Evolutionary conservation across 1,284 basidiomycete genomes (phyloP).

Genomic region (Phellopilus nigrolimitatus): DNA sequence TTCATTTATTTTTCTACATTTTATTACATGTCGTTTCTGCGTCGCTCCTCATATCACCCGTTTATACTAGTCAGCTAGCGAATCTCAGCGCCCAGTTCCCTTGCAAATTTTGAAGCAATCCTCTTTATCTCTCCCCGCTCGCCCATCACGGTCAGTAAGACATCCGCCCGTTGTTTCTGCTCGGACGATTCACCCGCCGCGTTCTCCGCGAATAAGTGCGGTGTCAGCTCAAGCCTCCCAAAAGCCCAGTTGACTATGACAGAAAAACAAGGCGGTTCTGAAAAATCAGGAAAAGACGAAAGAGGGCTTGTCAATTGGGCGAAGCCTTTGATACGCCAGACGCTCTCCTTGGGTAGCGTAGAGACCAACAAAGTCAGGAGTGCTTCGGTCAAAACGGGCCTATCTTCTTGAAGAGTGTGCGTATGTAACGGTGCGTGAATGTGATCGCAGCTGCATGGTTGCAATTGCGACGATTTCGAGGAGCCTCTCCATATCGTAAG

Average conservation of each 20-base stretch:
- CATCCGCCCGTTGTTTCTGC: slow-evolving; percentile 30
- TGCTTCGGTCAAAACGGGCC: slow-evolving; percentile 13
- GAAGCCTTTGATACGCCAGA: slow-evolving; percentile 84
- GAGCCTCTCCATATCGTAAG: slow-evolving; percentile 53
- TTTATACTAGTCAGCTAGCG: not conserved
- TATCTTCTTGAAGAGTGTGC: slow-evolving; percentile 22
- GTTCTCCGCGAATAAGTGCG: slow-evolving; percentile 25
- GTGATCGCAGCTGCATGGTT: slow-evolving; percentile 26
- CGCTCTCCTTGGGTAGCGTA: slow-evolving; percentile 56
- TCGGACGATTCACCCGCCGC: slow-evolving; percentile 27
- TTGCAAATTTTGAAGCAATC: slow-evolving; percentile 53
- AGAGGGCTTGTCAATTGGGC: slow-evolving; percentile 42
- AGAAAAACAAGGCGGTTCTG: not conserved
- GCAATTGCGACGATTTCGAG: slow-evolving; percentile 25
- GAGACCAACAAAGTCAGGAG: slow-evolving; percentile 36
- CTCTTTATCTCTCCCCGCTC: slow-evolving; percentile 74
- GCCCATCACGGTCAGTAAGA: slow-evolving; percentile 83
- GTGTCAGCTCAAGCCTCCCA: slow-evolving; percentile 70
- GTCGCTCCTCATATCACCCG: too few species aligned
- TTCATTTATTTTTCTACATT: too few species aligned
- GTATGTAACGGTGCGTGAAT: slow-evolving; percentile 25
- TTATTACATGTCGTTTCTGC: too few species aligned
- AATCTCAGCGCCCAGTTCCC: slow-evolving; percentile 39
- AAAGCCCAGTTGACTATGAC: slow-evolving; percentile 90
- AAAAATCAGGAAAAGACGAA: not conserved